Conservation (phyloP, 352 stramenopile species). For the Globisporangium iwayamae region DNA sequence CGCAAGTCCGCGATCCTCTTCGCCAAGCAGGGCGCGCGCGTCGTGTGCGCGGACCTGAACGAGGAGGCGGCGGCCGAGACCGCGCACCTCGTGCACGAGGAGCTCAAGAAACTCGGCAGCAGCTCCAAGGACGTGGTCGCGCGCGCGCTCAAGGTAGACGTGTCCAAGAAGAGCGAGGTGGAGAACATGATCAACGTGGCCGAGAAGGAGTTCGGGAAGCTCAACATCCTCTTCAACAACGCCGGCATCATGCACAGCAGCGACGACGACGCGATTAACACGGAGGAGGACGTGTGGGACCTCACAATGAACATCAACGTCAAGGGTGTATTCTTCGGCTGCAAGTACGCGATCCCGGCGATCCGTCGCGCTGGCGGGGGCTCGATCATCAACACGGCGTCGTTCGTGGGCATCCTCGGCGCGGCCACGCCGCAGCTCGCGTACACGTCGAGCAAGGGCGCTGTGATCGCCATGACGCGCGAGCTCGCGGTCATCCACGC, state of each 20-base stretch:
- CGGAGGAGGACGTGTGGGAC: slow-evolving; percentile 80
- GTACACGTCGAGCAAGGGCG: slow-evolving; percentile 87
- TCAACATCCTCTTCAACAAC: slow-evolving; percentile 88
- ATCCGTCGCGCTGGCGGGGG: slow-evolving; percentile 72
- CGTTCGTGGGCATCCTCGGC: slow-evolving; percentile 78
- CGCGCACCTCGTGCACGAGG: slow-evolving; percentile 54
- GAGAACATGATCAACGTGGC: slow-evolving; percentile 74
- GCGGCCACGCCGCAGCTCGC: slow-evolving; percentile 84
- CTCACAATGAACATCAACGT: slow-evolving; percentile 88
- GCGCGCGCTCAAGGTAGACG: slow-evolving; percentile 53
- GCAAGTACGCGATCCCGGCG: slow-evolving; percentile 84
- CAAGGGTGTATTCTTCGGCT: slow-evolving; percentile 87
- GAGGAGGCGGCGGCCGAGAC: slow-evolving; percentile 62
- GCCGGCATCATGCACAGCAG: slow-evolving; percentile 82
- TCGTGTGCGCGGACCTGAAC: slow-evolving; percentile 84
- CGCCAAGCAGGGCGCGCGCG: slow-evolving; percentile 69
- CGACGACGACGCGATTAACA: slow-evolving; percentile 76
- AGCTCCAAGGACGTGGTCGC: slow-evolving; percentile 40
- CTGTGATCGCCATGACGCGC: slow-evolving; percentile 83
- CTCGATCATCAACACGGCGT: slow-evolving; percentile 88
- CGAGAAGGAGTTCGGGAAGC: slow-evolving; percentile 74
- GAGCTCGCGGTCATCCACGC: slow-evolving; percentile 84
- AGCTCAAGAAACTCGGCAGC: slow-evolving; percentile 53
- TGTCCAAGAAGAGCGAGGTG: slow-evolving; percentile 69
- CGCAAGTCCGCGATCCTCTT: slow-evolving; percentile 82